phyloP scores from a whole-genome alignment of 2,329 filamentous ascomycete genomes.

The Colletotrichum sp. region DNA sequence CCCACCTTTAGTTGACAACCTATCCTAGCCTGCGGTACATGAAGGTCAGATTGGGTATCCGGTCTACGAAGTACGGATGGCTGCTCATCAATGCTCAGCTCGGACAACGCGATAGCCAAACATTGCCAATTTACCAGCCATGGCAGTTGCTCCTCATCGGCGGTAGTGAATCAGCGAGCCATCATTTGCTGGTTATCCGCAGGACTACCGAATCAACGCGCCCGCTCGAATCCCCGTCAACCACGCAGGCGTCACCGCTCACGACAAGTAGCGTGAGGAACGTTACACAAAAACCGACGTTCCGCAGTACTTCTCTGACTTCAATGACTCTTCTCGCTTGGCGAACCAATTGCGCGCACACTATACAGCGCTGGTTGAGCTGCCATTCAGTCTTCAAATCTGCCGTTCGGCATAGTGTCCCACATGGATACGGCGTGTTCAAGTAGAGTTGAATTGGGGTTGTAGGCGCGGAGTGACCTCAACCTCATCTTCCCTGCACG shows the following conservation, averaged over 20 bases:
- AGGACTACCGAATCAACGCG: neutral
- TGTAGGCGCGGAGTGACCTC: neutral
- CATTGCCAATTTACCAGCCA: neutral
- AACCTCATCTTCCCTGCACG: neutral
- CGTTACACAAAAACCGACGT: neutral
- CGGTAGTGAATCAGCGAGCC: neutral
- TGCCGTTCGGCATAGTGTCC: neutral
- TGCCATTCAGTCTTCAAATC: neutral
- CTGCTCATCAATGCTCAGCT: neutral
- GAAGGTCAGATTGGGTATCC: neutral
- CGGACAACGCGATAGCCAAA: neutral
- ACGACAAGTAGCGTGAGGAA: neutral
- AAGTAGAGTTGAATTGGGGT: neutral
- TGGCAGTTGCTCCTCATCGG: neutral
- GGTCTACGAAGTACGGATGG: neutral
- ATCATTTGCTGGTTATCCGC: neutral
- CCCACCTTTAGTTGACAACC: neutral
- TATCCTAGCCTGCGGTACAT: neutral
- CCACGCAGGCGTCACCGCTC: neutral
- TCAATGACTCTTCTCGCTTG: neutral
- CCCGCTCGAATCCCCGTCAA: neutral
- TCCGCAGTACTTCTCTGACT: neutral
- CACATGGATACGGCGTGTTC: neutral
- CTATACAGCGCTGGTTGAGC: neutral
- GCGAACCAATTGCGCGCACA: neutral